These are phyloP conservation scores for Isatis tinctoria DNA, from an alignment of 345 rosid species.

Conservation along the genomic window DNA sequence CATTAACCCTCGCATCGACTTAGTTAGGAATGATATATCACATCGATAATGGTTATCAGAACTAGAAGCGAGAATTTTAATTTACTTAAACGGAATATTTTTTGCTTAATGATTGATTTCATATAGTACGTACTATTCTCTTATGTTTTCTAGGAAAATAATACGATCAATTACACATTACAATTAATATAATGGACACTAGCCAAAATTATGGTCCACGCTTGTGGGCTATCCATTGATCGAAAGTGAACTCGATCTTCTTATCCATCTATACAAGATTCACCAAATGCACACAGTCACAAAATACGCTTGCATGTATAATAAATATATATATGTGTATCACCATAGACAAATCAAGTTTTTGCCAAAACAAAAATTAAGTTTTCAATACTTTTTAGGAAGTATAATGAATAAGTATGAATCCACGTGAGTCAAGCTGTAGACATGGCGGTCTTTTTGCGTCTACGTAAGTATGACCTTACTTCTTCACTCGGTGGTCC, in stretches of 20 bases:
- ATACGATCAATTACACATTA: neutral
- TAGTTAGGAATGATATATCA: too few relatives aligned
- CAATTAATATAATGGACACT: neutral
- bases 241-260: neutral
- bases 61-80: too few relatives aligned
- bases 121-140: neutral
- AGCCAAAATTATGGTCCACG: constrained; percentile 18
- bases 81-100: too few relatives aligned
- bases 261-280: neutral
- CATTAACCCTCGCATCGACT: too few relatives aligned
- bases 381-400: neutral
- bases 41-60: neutral
- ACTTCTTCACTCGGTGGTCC: constrained; percentile 7
- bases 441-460: constrained; percentile 4
- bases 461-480: neutral
- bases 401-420: neutral
- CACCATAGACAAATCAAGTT: neutral
- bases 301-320: too few relatives aligned
- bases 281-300: neutral
- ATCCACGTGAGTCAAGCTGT: constrained; percentile 17
- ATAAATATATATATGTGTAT: neutral
- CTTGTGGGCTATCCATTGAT: neutral
- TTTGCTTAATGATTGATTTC: neutral
- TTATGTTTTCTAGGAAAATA: neutral
- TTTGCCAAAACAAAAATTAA: neutral